Conservation (phyloP, 352 stramenopile genomes). For the Phytophthora fragariae region DNA sequence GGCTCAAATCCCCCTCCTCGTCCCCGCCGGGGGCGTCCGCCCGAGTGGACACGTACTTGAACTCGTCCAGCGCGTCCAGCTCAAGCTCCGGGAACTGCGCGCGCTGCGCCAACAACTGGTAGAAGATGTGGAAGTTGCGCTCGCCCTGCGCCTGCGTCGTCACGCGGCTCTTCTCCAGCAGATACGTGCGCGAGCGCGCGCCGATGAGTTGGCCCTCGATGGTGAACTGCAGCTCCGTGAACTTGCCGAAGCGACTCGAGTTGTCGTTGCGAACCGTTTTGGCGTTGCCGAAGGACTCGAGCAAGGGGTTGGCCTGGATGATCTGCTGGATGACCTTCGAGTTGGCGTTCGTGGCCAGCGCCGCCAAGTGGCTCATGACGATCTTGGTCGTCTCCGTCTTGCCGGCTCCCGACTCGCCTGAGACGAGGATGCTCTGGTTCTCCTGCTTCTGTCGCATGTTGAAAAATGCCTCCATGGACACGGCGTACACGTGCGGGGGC, state of each 20-base stretch:
- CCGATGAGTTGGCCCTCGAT: slow-evolving; percentile 79
- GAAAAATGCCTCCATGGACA: slow-evolving; percentile 89
- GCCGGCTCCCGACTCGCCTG: slow-evolving; percentile 94
- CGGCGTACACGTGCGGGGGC: slow-evolving; percentile 84
- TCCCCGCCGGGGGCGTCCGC: slow-evolving; percentile 40
- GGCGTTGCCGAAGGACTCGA: slow-evolving; percentile 90
- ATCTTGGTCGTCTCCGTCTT: slow-evolving; percentile 98
- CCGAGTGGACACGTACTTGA: slow-evolving; percentile 73
- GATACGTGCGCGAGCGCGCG: slow-evolving; percentile 88
- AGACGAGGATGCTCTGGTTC: slow-evolving; percentile 97
- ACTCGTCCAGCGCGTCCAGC: slow-evolving; percentile 49
- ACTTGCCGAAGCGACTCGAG: slow-evolving; percentile 87
- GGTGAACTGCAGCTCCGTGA: slow-evolving; percentile 87
- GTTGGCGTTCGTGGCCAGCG: slow-evolving; percentile 80
- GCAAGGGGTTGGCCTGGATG: slow-evolving; percentile 91
- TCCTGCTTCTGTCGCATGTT: slow-evolving; percentile 76
- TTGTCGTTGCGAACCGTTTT: slow-evolving; percentile 91
- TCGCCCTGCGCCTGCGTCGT: slow-evolving; percentile 85
- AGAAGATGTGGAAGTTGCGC: slow-evolving; percentile 96
- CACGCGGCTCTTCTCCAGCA: slow-evolving; percentile 94
- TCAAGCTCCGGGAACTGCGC: slow-evolving; percentile 68
- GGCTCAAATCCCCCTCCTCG: slow-evolving; percentile 71
- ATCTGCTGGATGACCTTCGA: slow-evolving; percentile 95
- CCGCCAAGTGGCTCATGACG: slow-evolving; percentile 94
- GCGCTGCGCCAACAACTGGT: slow-evolving; percentile 86